A percentile compares a stretch with the other conserved stretches of the same genome.
phyloP scores from a whole-genome alignment of 2,329 filamentous ascomycete species.

The Colletotrichum tropicale region DNA sequence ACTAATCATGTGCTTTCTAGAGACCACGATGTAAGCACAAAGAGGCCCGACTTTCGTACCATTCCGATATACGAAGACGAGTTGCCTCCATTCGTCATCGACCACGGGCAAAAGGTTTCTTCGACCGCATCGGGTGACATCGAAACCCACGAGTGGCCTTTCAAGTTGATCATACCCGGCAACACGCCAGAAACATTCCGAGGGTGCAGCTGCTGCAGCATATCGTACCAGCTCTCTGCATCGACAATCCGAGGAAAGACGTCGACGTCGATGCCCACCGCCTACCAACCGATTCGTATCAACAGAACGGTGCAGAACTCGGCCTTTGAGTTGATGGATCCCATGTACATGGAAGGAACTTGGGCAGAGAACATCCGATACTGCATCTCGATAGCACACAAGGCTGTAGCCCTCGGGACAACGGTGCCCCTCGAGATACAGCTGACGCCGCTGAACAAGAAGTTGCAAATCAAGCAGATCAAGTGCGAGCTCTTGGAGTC shows the following conservation, averaged over 20 bases:
- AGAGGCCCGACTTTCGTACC: neutral
- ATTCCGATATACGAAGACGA: neutral
- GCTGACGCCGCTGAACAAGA: neutral
- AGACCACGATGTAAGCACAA: neutral
- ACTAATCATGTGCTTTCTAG: neutral
- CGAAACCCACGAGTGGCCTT: neutral
- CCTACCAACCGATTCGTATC: neutral
- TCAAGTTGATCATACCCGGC: neutral
- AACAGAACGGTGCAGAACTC: neutral
- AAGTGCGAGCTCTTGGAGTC: neutral
- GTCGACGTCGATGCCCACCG: neutral
- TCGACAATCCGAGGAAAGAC: neutral
- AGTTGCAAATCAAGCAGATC: neutral
- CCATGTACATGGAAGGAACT: neutral
- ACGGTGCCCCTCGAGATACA: neutral
- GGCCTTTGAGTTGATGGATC: constrained; percentile 11
- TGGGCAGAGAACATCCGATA: neutral
- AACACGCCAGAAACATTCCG: neutral
- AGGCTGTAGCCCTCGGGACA: constrained; percentile 1
- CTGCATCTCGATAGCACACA: neutral
- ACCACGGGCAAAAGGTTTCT: neutral
- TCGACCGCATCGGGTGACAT: neutral
- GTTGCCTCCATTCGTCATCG: neutral
- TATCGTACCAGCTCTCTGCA: constrained; percentile 3
- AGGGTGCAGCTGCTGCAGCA: constrained; percentile 1